Base-by-base conservation (phyloP, 257 asterid genomes). In the Jacaranda copaia region DNA sequence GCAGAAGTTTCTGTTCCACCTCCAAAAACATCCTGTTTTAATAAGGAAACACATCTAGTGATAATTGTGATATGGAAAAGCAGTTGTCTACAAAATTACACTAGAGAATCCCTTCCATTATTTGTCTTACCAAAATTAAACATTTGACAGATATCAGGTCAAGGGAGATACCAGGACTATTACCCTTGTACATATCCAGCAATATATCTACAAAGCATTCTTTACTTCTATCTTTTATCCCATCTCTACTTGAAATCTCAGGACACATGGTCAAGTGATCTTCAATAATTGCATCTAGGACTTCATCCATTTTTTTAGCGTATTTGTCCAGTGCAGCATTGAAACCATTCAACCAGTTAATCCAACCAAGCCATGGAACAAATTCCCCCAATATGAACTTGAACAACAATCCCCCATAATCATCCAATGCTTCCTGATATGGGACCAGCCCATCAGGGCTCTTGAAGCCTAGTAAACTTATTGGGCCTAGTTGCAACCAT, bases 321-420 rank as follows among this genome's bases (percentile, higher is more conserved):
- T 8, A 2, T 6, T 38, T 70, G 1, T 79, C 68, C 8, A 79
- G 5, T 4, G 65, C 52, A 8, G 70, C 76, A 9, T 67, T n/a
- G 1, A 36, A 48, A 4, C 84, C 84, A 2, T 39, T 76, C 20
- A 80, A 10, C 12, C 74, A 9, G 40, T 76, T 67, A n/a, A 83
- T 69, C 82, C 87, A 83, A 25, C 78, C 14, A 32, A 83, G 82
- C 82, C 80, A 76, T 0, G 87, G 84, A 8, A 83, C 9, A 16
- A 42, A 80, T 1, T 80, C 84, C 1, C 80, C 87, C 5, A 80
- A 0, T 1, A 56, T 36, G 56, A 79, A 13, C 2, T 53, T 76
- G 0, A n/a, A n/a, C 48, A 83, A n/a, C 71, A 83, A 15, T 42
- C 18, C 46, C 39, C 43, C 35, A 8, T n/a, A n/a, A n/a, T n/a